A percentile compares a stretch with the other conserved stretches of the same genome.
These are phyloP conservation scores for Hypomontagnella submonticulosa DNA, from an alignment of 495 filamentous ascomycete genomes.

Conservation along the genomic window DNA sequence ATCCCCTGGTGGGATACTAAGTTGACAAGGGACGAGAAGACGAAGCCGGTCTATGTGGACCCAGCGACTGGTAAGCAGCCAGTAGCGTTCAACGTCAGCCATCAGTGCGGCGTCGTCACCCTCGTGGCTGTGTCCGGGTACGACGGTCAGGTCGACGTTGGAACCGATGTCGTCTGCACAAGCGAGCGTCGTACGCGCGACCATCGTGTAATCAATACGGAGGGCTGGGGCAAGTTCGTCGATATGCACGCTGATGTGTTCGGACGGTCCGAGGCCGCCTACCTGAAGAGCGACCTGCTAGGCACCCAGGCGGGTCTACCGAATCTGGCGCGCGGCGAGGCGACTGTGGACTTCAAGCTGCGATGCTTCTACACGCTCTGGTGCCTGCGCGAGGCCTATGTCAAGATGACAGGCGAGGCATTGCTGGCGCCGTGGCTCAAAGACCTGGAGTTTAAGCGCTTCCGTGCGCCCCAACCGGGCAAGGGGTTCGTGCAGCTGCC, in stretches of 20 bases:
- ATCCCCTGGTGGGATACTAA: constrained; percentile 73
- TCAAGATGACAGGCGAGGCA: constrained; percentile 93
- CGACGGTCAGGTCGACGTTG: constrained; percentile 57
- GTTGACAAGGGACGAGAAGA: constrained; percentile 69
- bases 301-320: constrained; percentile 36
- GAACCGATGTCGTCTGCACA: constrained; percentile 79
- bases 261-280: constrained; percentile 54
- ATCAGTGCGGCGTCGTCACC: constrained; percentile 83
- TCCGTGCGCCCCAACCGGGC: constrained; percentile 48
- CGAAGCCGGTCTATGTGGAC: constrained; percentile 68
- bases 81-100: constrained; percentile 88
- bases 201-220: constrained; percentile 54
- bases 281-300: constrained; percentile 52
- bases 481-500: constrained; percentile 33
- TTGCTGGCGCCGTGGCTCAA: constrained; percentile 81
- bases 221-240: constrained; percentile 74
- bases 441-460: constrained; percentile 59
- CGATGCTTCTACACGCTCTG: constrained; percentile 88
- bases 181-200: constrained; percentile 71
- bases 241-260: constrained; percentile 86
- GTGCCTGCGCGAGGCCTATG: constrained; percentile 90
- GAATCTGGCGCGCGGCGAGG: constrained; percentile 31
- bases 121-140: constrained; percentile 57
- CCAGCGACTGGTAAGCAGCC: constrained; percentile 43
- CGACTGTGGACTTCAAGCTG: constrained; percentile 56